Evolutionary conservation across 495 filamentous ascomycete genomes (phyloP), one percentile per base, ranked within the genome.

Genomic region (Cryomyces minteri): DNA sequence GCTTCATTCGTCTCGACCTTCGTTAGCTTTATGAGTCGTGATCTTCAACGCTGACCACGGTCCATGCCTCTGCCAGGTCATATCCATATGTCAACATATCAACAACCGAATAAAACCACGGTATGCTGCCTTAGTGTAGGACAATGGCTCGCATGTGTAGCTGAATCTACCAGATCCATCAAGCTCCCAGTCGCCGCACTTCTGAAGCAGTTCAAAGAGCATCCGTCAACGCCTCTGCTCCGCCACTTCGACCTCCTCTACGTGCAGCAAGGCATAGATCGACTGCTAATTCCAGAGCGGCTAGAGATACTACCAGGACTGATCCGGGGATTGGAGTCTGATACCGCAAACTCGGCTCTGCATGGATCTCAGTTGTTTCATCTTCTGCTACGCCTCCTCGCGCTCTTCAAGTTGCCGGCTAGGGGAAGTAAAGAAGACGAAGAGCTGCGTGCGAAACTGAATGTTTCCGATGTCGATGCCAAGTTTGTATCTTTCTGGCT

Each of bases 231-330:
- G 39, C 68, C 80, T 2, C 70, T 94, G 5, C 72, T 98, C 43
- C 75, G 82, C 47, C 82, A 94, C 56, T 84, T 94, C 59, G 90
- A 95, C 65, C 59, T 96, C 43, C 66, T 80, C 31, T 94, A 92
- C 60, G 77, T 94, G 31, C 84, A 92, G 54, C 82, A 90, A 58
- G 87, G 88, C 32, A 67, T 95, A 39, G 70, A 74, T 38, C 75
- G 88, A 29, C 64, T 98, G 8, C 50, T 48, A 18, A 43, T 46
- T n/a, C 54, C 67, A 43, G 79, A 82, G 41, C 72, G 77, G 48
- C 63, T 80, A 32, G 74, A 77, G 7, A 67, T 95, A 18, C 61
- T 94, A 5, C 76, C 87, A 8, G 68, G 72, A 4, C 62, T 88
- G 12, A 63, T 94, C 28, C 70, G 76, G 52, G 83, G 79, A 36